Evolutionary conservation across 208 protist species (phyloP).

Genomic region (Herpetomonas tarakana): DNA sequence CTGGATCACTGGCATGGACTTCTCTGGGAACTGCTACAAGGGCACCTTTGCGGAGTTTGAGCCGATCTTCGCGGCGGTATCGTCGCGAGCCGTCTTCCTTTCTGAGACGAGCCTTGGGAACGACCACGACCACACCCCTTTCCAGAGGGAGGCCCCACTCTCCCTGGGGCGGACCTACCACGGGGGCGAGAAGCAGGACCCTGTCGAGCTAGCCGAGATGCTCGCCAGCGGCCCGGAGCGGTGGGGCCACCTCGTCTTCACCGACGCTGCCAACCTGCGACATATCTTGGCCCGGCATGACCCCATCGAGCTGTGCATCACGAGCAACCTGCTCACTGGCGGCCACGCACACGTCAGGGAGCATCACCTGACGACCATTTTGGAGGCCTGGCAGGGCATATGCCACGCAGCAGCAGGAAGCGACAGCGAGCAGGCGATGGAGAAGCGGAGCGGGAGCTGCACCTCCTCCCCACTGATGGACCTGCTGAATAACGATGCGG

Average conservation of each 20-base stretch:
- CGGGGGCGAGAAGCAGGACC: slow-evolving; percentile 77
- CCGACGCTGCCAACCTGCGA: slow-evolving; percentile 25
- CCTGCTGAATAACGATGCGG: not conserved
- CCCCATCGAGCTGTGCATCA: slow-evolving; percentile 83
- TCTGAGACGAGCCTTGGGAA: not conserved
- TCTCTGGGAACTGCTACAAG: slow-evolving; percentile 88
- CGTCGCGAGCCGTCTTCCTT: slow-evolving; percentile 29
- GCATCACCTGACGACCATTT: slow-evolving; percentile 50
- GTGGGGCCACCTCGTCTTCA: slow-evolving; percentile 84
- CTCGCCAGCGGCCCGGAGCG: slow-evolving; percentile 55
- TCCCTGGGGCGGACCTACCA: slow-evolving; percentile 35
- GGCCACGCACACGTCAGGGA: slow-evolving; percentile 43
- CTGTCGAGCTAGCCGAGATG: slow-evolving; percentile 61
- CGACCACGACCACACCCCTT: not conserved
- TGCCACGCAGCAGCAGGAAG: slow-evolving; percentile 14
- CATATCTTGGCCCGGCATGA: slow-evolving; percentile 37
- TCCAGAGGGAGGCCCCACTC: not conserved
- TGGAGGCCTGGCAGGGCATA: slow-evolving; percentile 19
- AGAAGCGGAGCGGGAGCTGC: no score
- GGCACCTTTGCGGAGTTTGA: slow-evolving; percentile 51
- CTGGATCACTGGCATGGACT: slow-evolving; percentile 82
- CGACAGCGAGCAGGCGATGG: not conserved
- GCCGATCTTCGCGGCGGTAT: slow-evolving; percentile 28
- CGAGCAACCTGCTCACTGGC: slow-evolving; percentile 75
- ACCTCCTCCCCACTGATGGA: not conserved